phyloP scores from a whole-genome alignment of 2,329 filamentous ascomycete genomes.

The Penicillium sp. region DNA sequence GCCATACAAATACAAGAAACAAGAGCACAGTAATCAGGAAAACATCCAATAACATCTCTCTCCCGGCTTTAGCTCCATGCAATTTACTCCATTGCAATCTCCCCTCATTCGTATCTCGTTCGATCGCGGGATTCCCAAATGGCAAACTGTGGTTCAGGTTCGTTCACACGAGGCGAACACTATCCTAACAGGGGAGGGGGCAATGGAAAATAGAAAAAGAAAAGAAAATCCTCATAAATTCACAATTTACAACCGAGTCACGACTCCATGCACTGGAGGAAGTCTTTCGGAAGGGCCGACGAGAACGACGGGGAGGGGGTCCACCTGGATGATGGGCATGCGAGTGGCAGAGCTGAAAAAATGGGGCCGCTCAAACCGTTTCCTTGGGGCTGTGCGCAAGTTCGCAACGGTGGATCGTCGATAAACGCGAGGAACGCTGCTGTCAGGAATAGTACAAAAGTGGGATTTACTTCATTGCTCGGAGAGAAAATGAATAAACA shows the following conservation, averaged over 20 bases:
- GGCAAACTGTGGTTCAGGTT: neutral
- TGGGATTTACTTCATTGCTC: neutral
- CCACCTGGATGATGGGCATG: conserved; percentile 9
- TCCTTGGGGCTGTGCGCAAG: conserved; percentile 15
- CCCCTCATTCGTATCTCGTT: neutral
- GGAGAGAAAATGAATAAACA: neutral
- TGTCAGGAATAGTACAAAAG: conserved; percentile 7
- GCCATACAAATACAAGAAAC: neutral
- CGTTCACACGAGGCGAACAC: neutral
- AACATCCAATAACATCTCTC: neutral
- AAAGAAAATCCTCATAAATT: neutral
- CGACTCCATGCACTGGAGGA: neutral
- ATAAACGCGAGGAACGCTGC: conserved; percentile 23
- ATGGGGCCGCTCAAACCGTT: conserved; percentile 22
- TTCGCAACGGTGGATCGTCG: conserved; percentile 21
- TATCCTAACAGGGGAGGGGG: neutral
- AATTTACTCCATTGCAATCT: neutral
- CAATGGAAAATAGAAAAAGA: neutral
- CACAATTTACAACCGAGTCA: neutral
- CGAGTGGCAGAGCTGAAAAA: conserved; percentile 18
- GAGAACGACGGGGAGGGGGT: conserved; percentile 10
- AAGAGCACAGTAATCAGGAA: neutral
- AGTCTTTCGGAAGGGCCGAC: conserved; percentile 16
- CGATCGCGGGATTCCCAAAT: neutral
- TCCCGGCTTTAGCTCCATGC: neutral